Evolutionary conservation across 1,139 yeast species (phyloP).

Genomic region (Pneumocystis sp.): DNA sequence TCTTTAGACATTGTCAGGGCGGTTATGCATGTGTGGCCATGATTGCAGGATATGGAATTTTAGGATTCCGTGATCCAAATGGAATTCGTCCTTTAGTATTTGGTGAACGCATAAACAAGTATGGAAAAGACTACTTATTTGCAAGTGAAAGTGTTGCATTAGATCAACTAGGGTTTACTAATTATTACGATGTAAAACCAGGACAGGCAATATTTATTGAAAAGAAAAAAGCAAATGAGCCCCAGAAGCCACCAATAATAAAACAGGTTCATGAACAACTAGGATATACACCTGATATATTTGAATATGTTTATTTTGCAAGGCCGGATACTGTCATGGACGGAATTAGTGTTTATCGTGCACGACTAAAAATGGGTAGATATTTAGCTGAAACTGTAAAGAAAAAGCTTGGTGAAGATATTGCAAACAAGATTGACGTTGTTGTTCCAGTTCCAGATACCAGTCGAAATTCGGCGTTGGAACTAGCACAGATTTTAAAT

Average conservation of each 20-base stretch:
- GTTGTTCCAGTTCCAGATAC: constrained; percentile 98
- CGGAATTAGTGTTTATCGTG: constrained; percentile 85
- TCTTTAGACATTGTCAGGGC: constrained; percentile 69
- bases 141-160: constrained; percentile 92
- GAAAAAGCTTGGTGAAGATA: constrained; percentile 36
- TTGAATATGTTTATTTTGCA: constrained; percentile 95
- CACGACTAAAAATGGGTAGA: constrained; percentile 88
- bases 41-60: constrained; percentile 89
- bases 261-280: constrained; percentile 71
- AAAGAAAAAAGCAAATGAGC: constrained; percentile 34
- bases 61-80: constrained; percentile 94
- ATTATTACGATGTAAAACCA: constrained; percentile 69
- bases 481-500: constrained; percentile 68
- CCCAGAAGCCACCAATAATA: constrained; percentile 9
- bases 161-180: constrained; percentile 78
- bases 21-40: constrained; percentile 92
- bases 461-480: constrained; percentile 83
- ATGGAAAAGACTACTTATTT: constrained; percentile 85
- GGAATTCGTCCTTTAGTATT: constrained; percentile 83
- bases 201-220: constrained; percentile 95
- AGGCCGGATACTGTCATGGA: constrained; percentile 94
- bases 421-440: constrained; percentile 57
- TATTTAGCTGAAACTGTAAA: constrained; percentile 65
- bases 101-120: constrained; percentile 54
- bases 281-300: constrained; percentile 83